Base-by-base conservation (phyloP, 1,139 yeast species). In the Saccharomyces pastorianus region DNA sequence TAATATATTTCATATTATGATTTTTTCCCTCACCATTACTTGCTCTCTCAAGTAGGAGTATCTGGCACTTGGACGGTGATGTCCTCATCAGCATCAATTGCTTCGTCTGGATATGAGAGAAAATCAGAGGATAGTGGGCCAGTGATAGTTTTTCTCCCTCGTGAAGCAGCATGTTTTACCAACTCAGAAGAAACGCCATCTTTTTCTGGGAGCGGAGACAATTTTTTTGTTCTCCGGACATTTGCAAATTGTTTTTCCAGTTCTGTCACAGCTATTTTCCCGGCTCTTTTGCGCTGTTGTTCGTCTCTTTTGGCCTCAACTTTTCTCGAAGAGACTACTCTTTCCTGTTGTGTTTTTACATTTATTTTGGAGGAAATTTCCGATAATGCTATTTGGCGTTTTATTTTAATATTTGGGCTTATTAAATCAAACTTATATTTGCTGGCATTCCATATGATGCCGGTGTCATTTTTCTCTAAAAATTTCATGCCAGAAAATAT, bases 401-500 rank as follows among this genome's bases (percentile, higher is more conserved):
- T 38, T 2, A 9, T 11, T 6, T 20, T 17, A 20, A n/a, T 38
- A 9, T 20, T 7, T 6, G 44, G 2, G 11, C 26, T 5, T 14
- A 20, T 23, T 17, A 38, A 9, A 13, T 38, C 26, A 26, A 38
- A 38, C 7, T 20, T 38, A 13, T 9, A 8, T 38, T 17, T 38
- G 26, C 44, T 11, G 44, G 25, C 55, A 55, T 67, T 64, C 58
- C 68, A 72, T 11, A 46, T 53, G 11, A 73, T 64, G 8, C 70
- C 73, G 32, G 65, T 60, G 4, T 60, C 58, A 54, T 72, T 72
- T 3, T 64, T 59, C 8, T 47, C 49, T 31, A 72, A 57, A 6
- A 68, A 53, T 48, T 63, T 62, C 53, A 65, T 71, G 6, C 73
- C 69, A 46, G 73, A 55, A 46, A 62, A 63, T n/a, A 70, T 71